Conservation (phyloP, 495 filamentous ascomycete genomes). For the Lophium mytilinum region DNA sequence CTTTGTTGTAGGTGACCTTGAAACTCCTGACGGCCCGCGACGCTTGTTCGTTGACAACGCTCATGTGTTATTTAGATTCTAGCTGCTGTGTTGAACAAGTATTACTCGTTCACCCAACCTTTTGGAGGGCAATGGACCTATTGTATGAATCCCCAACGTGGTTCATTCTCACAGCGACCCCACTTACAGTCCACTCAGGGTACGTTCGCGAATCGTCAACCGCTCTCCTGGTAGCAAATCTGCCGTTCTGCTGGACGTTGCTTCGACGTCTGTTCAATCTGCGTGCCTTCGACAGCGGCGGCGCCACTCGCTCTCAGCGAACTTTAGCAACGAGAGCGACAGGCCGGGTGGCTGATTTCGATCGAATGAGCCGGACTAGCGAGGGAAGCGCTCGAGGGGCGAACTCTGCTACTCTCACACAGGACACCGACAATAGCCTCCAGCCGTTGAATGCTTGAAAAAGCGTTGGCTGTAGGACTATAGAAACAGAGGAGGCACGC, state of each 20-base stretch:
- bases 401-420: neutral
- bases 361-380: neutral
- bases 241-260: constrained; percentile 53
- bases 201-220: constrained; percentile 58
- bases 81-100: constrained; percentile 55
- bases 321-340: neutral
- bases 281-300: constrained; percentile 30
- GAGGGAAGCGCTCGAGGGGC: neutral
- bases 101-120: constrained; percentile 51
- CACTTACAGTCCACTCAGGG: constrained; percentile 24
- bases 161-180: too few relatives aligned
- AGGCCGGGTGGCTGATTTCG: neutral
- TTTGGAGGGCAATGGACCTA: constrained; percentile 50
- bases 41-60: too few relatives aligned
- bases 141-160: constrained; percentile 17
- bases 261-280: constrained; percentile 46
- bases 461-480: neutral
- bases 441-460: neutral
- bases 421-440: neutral
- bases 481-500: neutral
- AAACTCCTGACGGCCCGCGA: neutral
- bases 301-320: constrained; percentile 1
- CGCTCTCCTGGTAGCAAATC: constrained; percentile 51
- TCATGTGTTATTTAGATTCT: constrained; percentile 35
- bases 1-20: constrained; percentile 40